Evolutionary conservation across 257 asterid species (phyloP).

Genomic region (Paulownia fortunei): DNA sequence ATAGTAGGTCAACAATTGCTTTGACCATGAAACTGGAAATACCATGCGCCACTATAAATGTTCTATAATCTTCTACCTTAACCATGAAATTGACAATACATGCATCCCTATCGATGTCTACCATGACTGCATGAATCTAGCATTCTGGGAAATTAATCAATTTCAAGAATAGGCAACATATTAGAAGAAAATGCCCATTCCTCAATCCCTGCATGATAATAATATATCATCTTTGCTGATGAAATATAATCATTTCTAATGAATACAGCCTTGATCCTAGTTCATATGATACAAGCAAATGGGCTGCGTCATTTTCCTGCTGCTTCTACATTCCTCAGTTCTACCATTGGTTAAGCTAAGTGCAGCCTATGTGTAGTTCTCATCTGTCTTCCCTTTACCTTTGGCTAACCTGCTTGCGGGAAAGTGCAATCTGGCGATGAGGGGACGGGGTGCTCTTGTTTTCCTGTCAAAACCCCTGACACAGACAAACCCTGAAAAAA

Average conservation of each 20-base stretch:
- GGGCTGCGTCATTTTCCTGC: conserved; percentile 27
- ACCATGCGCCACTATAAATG: no score
- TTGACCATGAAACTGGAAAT: no score
- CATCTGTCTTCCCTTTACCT: conserved; percentile 59
- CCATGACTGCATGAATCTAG: background rate
- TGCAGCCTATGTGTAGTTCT: conserved; percentile 36
- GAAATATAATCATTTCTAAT: conserved; percentile 33
- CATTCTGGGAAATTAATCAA: conserved; percentile 10
- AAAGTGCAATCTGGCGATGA: conserved; percentile 85
- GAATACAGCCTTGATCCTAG: conserved; percentile 27
- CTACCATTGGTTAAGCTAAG: conserved; percentile 34
- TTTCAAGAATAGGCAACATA: conserved; percentile 21
- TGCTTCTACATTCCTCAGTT: conserved; percentile 26
- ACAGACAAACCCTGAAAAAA: conserved; percentile 85
- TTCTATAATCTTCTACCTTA: background rate
- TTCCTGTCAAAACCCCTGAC: conserved; percentile 90
- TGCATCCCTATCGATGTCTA: conserved; percentile 9
- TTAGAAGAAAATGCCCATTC: conserved; percentile 22
- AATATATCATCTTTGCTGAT: conserved; percentile 19
- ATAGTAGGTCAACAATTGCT: no score
- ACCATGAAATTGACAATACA: conserved; percentile 4
- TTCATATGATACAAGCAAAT: conserved; percentile 35
- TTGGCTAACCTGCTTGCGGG: conserved; percentile 79
- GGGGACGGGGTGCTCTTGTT: conserved; percentile 90
- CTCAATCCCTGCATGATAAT: conserved; percentile 27